Base-by-base conservation (phyloP, 2,329 filamentous ascomycete species). In the Pyricularia grisea region DNA sequence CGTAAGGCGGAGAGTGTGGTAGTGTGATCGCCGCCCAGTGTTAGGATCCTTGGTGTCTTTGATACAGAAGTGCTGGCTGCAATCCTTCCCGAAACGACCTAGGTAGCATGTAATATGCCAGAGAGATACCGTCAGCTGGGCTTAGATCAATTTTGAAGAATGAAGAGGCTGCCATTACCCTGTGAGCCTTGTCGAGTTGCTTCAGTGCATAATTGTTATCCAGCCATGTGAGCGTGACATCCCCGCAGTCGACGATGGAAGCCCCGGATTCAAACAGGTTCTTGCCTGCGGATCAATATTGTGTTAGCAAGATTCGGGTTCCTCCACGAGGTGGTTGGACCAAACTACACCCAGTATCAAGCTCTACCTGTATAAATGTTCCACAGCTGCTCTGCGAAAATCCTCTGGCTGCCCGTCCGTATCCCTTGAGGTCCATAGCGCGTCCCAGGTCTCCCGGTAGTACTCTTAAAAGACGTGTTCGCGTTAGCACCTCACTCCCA, bases 231-330 rank as follows among this genome's bases (percentile, higher is more conserved):
- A 93, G 82, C 1, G 90, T 90, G 69, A 92, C 91, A 73, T 94
- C 92, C 36, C 92, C 92, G 74, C 92, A 94, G 79, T 94, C 92
- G 55, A 92, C 83, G 65, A 94, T 83, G 17, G 81, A 87, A 0
- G 90, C 89, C 89, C 90, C 93, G n/a, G 87, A 89, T 30, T 82
- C 80, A 76, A 92, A 91, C 0, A 90, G 88, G 74, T 93, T 93
- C 69, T 74, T 77, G n/a, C 74, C 78, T 78, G 66, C 6, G 2
- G 27, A 27, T 25, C n/a, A 20, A 70, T 9, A 50, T n/a, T n/a
- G n/a, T 10, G 42, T 67, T 23, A 67, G 66, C 68, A 10, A 70
- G 66, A 2, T 58, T 69, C 30, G 68, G 67, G 2, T 67, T 66
- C 2, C 68, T 67, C n/a, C 31, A 17, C n/a, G 27, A 27, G 27